Evolutionary conservation across 805 yeast genomes (phyloP).

Genomic region (Hermanozyma aechmeae): DNA sequence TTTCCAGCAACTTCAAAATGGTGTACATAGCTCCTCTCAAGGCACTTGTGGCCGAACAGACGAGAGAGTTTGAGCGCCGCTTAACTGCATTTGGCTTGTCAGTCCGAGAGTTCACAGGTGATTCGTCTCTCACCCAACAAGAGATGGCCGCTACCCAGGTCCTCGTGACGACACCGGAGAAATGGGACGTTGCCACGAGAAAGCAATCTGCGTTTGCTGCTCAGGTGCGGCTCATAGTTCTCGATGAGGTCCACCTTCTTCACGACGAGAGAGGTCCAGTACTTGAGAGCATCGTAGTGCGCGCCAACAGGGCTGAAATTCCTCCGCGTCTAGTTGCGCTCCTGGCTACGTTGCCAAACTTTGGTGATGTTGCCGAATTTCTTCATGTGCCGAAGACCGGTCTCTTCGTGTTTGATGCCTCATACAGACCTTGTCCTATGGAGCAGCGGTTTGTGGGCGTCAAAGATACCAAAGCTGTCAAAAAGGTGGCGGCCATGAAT

Average conservation of each 20-base stretch:
- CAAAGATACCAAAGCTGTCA: constrained; percentile 73
- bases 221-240: constrained; percentile 60
- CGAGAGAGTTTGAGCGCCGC: constrained; percentile 71
- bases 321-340: constrained; percentile 68
- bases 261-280: constrained; percentile 97
- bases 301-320: constrained; percentile 43
- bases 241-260: constrained; percentile 87
- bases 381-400: constrained; percentile 58
- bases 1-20: constrained; percentile 55
- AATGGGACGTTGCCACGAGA: constrained; percentile 94
- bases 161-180: constrained; percentile 90
- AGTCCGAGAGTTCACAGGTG: constrained; percentile 89
- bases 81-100: constrained; percentile 50
- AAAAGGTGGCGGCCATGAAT: constrained; percentile 74
- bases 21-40: constrained; percentile 90
- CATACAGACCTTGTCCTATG: constrained; percentile 87
- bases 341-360: constrained; percentile 91
- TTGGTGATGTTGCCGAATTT: constrained; percentile 76
- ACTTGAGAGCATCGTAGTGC: constrained; percentile 74
- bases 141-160: constrained; percentile 75
- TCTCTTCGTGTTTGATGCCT: constrained; percentile 71
- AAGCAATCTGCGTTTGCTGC: constrained; percentile 58
- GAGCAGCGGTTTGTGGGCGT: constrained; percentile 84
- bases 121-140: constrained; percentile 62
- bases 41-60: constrained; percentile 94